A percentile compares a stretch with the other conserved stretches of the same genome.
phyloP scores from a whole-genome alignment of 139 green algal genomes.

The Volvox africanus region DNA sequence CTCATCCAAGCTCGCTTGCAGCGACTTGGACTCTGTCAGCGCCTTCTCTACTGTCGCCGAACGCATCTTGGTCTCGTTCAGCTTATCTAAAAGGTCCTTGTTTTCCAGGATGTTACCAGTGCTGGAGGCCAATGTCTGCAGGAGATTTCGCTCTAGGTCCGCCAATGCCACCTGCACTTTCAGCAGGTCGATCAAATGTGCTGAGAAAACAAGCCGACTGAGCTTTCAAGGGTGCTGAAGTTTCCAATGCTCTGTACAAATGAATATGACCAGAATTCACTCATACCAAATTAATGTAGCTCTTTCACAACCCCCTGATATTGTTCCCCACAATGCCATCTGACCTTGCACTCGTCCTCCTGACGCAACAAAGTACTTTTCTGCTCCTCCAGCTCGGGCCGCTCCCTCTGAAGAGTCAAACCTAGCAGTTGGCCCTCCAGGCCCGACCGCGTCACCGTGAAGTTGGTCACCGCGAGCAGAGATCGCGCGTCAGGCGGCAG shows the following conservation, averaged over 20 bases:
- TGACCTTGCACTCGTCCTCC: conserved; percentile 79
- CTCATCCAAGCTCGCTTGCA: conserved; percentile 76
- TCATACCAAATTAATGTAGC: no score
- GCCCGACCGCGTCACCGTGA: conserved; percentile 77
- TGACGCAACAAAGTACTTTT: conserved; percentile 75
- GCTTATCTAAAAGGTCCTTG: conserved; percentile 76
- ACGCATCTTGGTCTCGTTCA: conserved; percentile 85
- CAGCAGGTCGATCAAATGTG: no score
- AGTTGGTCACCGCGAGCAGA: conserved; percentile 80
- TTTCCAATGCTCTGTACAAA: no score
- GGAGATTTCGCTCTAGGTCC: conserved; percentile 72
- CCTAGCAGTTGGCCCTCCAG: conserved; percentile 81
- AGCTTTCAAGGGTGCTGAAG: no score
- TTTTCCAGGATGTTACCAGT: conserved; percentile 87
- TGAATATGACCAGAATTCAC: no score
- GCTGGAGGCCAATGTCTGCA: conserved; percentile 53
- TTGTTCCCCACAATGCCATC: no score
- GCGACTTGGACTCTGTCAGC: conserved; percentile 66
- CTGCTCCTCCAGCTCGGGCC: conserved; percentile 85
- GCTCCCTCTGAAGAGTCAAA: conserved; percentile 78
- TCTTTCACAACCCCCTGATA: no score
- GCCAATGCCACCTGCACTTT: conserved; percentile 75
- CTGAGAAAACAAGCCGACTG: no score
- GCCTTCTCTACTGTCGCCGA: conserved; percentile 64
- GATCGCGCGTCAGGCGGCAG: conserved; percentile 72